Evolutionary conservation across 2,329 filamentous ascomycete species (phyloP).

Genomic region (Cephalotrichum gorgonifer): DNA sequence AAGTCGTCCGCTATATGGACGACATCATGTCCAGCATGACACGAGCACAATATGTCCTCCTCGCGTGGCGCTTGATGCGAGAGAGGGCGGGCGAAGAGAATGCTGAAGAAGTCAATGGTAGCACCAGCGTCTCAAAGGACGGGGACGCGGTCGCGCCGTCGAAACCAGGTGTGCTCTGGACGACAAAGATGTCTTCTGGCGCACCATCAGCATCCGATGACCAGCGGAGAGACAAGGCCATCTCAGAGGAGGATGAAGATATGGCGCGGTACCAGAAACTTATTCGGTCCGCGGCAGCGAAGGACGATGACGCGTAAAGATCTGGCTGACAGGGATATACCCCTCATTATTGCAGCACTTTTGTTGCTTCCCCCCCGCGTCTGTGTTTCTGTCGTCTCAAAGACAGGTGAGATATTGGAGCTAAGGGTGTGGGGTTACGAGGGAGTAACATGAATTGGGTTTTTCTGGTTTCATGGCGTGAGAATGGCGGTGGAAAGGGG

Average conservation of each 20-base stretch:
- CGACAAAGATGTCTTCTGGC: conserved; percentile 9
- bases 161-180: conserved; percentile 23
- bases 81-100: conserved; percentile 14
- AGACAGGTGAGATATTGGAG: too few relatives aligned
- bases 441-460: not conserved
- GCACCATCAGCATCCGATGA: conserved; percentile 9
- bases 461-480: not conserved
- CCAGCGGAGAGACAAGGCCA: conserved; percentile 12
- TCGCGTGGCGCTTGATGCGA: conserved; percentile 56
- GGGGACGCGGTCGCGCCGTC: conserved; percentile 15
- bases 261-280: conserved; percentile 24
- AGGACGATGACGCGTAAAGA: conserved; percentile 16
- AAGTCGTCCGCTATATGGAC: conserved; percentile 58
- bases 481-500: not conserved
- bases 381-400: too few relatives aligned
- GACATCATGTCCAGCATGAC: conserved; percentile 61
- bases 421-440: not conserved
- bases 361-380: not conserved
- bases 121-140: conserved; percentile 18
- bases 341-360: not conserved
- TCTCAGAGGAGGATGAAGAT: conserved; percentile 22
- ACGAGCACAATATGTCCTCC: conserved; percentile 54
- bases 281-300: conserved; percentile 24
- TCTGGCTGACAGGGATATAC: not conserved
- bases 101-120: conserved; percentile 19